Conservation (phyloP, 1,284 basidiomycete genomes). For the Tilletia indica region DNA sequence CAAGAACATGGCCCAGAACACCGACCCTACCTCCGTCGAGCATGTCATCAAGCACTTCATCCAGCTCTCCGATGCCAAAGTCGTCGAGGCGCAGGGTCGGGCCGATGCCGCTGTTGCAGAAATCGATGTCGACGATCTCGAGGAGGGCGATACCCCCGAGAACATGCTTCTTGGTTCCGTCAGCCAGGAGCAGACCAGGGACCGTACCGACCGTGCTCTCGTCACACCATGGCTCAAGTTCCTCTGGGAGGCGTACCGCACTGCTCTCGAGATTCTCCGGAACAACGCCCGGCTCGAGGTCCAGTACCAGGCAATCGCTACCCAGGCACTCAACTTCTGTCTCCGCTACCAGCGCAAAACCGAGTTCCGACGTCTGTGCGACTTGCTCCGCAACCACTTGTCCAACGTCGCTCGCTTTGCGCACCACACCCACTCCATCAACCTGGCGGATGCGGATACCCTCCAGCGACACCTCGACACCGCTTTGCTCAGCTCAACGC, state of each 20-base stretch:
- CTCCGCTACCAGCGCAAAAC: slow-evolving; percentile 89
- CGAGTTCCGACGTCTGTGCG: slow-evolving; percentile 95
- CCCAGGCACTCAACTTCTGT: slow-evolving; percentile 97
- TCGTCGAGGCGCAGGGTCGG: slow-evolving; percentile 50
- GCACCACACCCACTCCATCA: slow-evolving; percentile 94
- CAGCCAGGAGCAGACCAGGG: slow-evolving; percentile 85
- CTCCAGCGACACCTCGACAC: slow-evolving; percentile 97
- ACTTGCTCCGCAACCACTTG: slow-evolving; percentile 91
- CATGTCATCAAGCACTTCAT: slow-evolving; percentile 87
- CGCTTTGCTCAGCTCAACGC: slow-evolving; percentile 96
- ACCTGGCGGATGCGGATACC: slow-evolving; percentile 92
- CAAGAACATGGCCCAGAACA: slow-evolving; percentile 79
- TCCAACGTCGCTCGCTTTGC: slow-evolving; percentile 93
- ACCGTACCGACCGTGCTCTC: slow-evolving; percentile 89
- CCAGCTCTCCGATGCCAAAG: slow-evolving; percentile 78
- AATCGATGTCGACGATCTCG: slow-evolving; percentile 58
- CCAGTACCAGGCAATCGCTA: slow-evolving; percentile 96
- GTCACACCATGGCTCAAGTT: slow-evolving; percentile 98
- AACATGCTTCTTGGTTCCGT: slow-evolving; percentile 83
- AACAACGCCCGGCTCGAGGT: slow-evolving; percentile 91
- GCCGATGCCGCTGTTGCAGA: slow-evolving; percentile 54
- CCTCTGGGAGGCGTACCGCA: slow-evolving; percentile 96
- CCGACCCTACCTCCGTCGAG: slow-evolving; percentile 86
- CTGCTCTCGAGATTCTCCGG: slow-evolving; percentile 91
- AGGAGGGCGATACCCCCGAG: slow-evolving; percentile 80